Conservation (phyloP, 306 rosid species). For the Acacia melanoxylon region DNA sequence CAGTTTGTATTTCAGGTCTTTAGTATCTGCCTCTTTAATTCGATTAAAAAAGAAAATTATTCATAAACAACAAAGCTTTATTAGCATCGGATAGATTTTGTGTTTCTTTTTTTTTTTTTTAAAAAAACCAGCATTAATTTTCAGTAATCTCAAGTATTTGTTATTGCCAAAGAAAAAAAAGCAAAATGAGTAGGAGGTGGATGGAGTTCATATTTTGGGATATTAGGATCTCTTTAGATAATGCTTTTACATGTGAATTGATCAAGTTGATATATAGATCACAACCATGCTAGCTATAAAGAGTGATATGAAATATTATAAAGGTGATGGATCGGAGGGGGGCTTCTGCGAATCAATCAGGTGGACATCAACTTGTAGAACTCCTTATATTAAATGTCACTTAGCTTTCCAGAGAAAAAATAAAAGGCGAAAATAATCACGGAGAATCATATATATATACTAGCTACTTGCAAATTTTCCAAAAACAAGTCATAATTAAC, state of each 20-base stretch:
- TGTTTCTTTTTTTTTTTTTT: neutral
- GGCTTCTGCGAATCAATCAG: too few relatives aligned
- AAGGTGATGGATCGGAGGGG: too few relatives aligned
- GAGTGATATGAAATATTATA: too few relatives aligned
- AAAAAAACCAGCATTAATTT: neutral
- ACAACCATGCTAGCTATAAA: neutral
- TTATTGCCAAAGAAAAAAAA: neutral
- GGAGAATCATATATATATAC: neutral
- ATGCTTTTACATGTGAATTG: neutral
- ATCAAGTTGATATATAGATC: neutral
- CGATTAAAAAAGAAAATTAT: too few relatives aligned
- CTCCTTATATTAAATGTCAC: neutral
- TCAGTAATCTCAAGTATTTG: neutral
- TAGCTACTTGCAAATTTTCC: neutral
- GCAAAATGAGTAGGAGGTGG: neutral
- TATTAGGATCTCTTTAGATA: neutral
- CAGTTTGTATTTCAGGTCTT: too few relatives aligned
- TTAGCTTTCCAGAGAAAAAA: constrained; percentile 5
- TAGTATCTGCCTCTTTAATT: too few relatives aligned
- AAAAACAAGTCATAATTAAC: too few relatives aligned
- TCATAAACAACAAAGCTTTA: too few relatives aligned
- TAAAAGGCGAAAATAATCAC: neutral
- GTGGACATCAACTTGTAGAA: too few relatives aligned
- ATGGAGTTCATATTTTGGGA: neutral
- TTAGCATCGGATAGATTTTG: neutral